phyloP scores from a whole-genome alignment of 2,329 filamentous ascomycete species.

The Trichoderma cornu-damae region DNA sequence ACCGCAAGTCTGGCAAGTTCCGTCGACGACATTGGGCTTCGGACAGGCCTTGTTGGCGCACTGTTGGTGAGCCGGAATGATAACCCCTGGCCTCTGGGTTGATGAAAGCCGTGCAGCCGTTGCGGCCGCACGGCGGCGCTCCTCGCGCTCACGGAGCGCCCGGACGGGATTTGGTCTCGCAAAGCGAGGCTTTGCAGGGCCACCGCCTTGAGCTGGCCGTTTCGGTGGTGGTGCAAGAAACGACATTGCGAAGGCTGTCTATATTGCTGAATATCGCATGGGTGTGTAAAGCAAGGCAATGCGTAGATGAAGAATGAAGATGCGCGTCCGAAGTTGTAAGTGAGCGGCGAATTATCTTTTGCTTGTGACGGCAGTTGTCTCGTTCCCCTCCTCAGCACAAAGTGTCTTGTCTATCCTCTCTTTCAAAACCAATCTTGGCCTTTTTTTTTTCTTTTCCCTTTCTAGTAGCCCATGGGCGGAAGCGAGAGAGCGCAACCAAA shows the following conservation, averaged over 20 bases:
- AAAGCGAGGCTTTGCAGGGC: conserved; percentile 37
- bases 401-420: neutral
- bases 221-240: conserved; percentile 34
- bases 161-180: conserved; percentile 44
- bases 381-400: neutral
- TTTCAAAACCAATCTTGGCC: neutral
- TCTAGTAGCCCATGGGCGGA: neutral
- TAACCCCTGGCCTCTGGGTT: conserved; percentile 30
- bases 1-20: conserved; percentile 78
- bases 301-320: neutral
- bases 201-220: conserved; percentile 28
- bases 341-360: conserved; percentile 12
- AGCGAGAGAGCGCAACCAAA: neutral
- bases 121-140: conserved; percentile 38
- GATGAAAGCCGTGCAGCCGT: conserved; percentile 28
- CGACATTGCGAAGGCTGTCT: conserved; percentile 35
- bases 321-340: conserved; percentile 8
- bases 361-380: neutral
- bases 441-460: neutral
- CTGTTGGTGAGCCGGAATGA: conserved; percentile 36
- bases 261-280: neutral
- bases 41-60: conserved; percentile 58
- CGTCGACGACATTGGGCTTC: conserved; percentile 58
- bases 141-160: conserved; percentile 49
- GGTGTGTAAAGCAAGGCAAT: neutral